Evolutionary conservation across 768 basidiomycete species (phyloP).

Genomic region (Phlebiopsis flavidoalba): DNA sequence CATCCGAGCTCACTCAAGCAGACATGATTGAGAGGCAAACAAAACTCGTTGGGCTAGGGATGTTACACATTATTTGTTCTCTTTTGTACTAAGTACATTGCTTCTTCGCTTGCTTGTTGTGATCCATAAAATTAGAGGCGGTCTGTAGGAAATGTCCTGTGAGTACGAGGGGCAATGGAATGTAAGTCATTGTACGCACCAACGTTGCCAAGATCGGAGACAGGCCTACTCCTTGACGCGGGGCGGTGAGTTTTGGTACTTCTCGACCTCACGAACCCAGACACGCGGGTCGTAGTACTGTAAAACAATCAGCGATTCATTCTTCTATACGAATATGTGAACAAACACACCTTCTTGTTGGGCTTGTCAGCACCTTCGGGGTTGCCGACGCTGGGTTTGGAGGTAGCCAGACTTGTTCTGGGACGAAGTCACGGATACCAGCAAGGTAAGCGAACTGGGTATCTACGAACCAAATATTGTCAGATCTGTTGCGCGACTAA

Average conservation of each 20-base stretch:
- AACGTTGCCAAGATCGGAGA: slow-evolving; percentile 74
- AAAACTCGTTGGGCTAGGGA: not conserved
- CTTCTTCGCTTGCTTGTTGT: not conserved
- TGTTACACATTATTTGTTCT: slow-evolving; percentile 4
- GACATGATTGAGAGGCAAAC: not conserved
- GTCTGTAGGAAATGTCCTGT: not conserved
- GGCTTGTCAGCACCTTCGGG: slow-evolving; percentile 96
- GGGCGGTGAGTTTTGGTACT: slow-evolving; percentile 73
- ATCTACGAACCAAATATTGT: slow-evolving; percentile 35
- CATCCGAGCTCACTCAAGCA: not conserved
- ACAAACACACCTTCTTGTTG: slow-evolving; percentile 84
- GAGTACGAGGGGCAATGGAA: not conserved
- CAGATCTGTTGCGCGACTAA: not conserved
- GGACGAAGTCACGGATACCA: slow-evolving; percentile 89
- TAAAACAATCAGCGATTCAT: not conserved
- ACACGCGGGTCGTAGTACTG: slow-evolving; percentile 91
- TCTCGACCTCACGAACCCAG: slow-evolving; percentile 98
- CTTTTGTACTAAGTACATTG: not conserved
- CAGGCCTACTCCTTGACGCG: slow-evolving; percentile 98
- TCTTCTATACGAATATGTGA: not conserved
- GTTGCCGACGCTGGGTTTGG: slow-evolving; percentile 88
- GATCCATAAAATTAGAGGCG: not conserved
- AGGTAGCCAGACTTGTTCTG: slow-evolving; percentile 84
- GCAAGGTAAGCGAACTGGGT: slow-evolving; percentile 87
- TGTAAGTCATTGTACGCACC: slow-evolving; percentile 29